Conservation (phyloP, 2,329 filamentous ascomycete genomes). For the Plectosphaerella plurivora region DNA sequence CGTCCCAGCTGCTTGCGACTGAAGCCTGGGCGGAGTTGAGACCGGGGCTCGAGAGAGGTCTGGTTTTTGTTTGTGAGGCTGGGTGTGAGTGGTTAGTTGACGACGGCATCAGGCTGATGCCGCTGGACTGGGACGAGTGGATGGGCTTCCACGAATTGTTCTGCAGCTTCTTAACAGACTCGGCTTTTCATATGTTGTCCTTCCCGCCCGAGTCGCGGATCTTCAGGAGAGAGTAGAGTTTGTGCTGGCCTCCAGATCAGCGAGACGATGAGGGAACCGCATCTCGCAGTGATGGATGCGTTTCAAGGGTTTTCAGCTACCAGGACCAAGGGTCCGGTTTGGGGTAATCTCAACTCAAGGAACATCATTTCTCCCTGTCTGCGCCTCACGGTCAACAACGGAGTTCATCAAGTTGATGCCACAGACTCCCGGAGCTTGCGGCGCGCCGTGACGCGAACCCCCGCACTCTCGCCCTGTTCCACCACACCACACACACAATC, state of each 20-base stretch:
- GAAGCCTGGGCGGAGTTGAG: background rate
- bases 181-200: background rate
- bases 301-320: no score
- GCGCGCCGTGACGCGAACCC: no score
- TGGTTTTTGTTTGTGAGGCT: background rate
- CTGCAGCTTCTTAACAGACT: background rate
- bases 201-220: background rate
- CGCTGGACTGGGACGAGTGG: background rate
- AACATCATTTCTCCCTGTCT: no score
- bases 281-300: no score
- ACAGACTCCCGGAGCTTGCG: no score
- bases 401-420: no score
- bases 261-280: no score
- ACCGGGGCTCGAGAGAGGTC: background rate
- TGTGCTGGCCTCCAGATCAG: background rate
- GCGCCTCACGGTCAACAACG: no score
- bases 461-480: no score
- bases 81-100: background rate
- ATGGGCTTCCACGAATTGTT: background rate
- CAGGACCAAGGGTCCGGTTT: no score
- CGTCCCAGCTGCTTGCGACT: conserved; percentile 15
- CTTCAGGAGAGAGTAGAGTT: background rate
- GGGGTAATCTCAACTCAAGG: no score
- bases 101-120: background rate
- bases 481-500: no score